These are phyloP conservation scores for Jatropha curcas DNA, from an alignment of 345 rosid genomes.

Conservation along the genomic window DNA sequence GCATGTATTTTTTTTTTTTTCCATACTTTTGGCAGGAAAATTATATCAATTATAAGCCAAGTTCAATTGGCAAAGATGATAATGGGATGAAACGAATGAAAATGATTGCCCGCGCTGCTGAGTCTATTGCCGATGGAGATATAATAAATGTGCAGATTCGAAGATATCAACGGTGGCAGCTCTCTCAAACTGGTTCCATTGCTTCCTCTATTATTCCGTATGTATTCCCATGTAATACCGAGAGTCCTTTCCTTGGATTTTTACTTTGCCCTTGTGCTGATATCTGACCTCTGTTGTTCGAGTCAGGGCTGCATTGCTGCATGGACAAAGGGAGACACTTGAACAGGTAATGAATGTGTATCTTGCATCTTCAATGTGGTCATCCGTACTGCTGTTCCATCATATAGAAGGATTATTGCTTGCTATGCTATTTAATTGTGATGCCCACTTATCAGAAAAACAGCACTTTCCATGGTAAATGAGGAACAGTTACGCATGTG, in stretches of 20 bases:
- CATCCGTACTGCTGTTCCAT: not conserved
- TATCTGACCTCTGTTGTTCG: conserved; percentile 27
- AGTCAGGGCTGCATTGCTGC: conserved; percentile 79
- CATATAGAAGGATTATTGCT: not conserved
- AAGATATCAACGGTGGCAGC: conserved; percentile 96
- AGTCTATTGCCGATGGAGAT: conserved; percentile 90
- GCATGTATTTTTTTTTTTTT: conserved; percentile 10
- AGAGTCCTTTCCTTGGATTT: conserved; percentile 6
- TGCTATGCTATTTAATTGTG: not conserved
- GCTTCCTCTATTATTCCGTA: conserved; percentile 92
- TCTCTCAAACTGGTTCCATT: conserved; percentile 70
- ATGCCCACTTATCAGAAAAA: not conserved
- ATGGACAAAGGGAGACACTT: conserved; percentile 79
- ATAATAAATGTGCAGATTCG: conserved; percentile 91
- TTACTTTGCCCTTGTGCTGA: conserved; percentile 5
- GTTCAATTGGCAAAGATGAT: conserved; percentile 69
- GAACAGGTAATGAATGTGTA: conserved; percentile 60
- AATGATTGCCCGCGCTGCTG: conserved; percentile 84
- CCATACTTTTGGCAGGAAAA: conserved; percentile 66
- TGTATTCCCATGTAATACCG: conserved; percentile 31
- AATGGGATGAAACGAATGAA: conserved; percentile 69
- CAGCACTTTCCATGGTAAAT: not conserved
- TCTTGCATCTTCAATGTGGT: not conserved
- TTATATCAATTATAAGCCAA: conserved; percentile 85
- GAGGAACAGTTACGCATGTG: not conserved